A percentile compares a stretch with the other conserved stretches of the same genome.
These are phyloP conservation scores for Dendrobium nobile DNA, from an alignment of 106 monocot species.

Conservation along the genomic window DNA sequence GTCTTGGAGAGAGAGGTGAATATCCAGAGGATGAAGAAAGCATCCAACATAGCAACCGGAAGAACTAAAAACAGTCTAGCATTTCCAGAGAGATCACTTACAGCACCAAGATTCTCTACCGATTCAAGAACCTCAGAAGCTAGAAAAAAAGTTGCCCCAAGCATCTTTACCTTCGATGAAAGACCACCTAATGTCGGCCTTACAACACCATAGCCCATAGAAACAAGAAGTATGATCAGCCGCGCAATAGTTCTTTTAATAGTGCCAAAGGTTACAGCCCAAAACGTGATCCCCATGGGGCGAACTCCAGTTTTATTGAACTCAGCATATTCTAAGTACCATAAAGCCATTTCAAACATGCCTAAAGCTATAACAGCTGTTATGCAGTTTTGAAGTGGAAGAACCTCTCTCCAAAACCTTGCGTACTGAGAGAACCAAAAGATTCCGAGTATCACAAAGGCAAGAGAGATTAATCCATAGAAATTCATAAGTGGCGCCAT, in stretches of 20 bases:
- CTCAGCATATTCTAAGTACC: constrained; percentile 94
- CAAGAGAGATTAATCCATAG: constrained; percentile 83
- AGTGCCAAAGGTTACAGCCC: constrained; percentile 89
- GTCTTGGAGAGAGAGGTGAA: constrained; percentile 92
- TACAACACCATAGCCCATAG: constrained; percentile 97
- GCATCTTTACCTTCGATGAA: constrained; percentile 85
- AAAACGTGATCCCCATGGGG: constrained; percentile 80
- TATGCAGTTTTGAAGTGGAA: constrained; percentile 89
- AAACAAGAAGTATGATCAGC: constrained; percentile 56
- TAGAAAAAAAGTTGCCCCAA: constrained; percentile 83
- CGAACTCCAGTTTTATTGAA: constrained; percentile 84
- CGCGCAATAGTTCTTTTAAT: constrained; percentile 75
- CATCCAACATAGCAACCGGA: constrained; percentile 89
- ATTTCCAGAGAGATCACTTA: constrained; percentile 92
- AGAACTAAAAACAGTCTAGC: constrained; percentile 77
- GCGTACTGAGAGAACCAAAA: constrained; percentile 70
- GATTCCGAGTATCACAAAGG: constrained; percentile 66
- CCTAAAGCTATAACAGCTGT: constrained; percentile 73
- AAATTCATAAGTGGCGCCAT: constrained; percentile 95
- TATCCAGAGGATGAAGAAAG: constrained; percentile 96
- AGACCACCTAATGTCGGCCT: constrained; percentile 91
- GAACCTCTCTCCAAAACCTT: constrained; percentile 89
- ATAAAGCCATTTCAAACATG: constrained; percentile 91
- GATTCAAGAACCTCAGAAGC: constrained; percentile 89
- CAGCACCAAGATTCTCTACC: constrained; percentile 82